A percentile compares a stretch with the other conserved stretches of the same genome.
Evolutionary conservation across 2,329 filamentous ascomycete genomes (phyloP).

Genomic region (Amylocarpus encephaloides): DNA sequence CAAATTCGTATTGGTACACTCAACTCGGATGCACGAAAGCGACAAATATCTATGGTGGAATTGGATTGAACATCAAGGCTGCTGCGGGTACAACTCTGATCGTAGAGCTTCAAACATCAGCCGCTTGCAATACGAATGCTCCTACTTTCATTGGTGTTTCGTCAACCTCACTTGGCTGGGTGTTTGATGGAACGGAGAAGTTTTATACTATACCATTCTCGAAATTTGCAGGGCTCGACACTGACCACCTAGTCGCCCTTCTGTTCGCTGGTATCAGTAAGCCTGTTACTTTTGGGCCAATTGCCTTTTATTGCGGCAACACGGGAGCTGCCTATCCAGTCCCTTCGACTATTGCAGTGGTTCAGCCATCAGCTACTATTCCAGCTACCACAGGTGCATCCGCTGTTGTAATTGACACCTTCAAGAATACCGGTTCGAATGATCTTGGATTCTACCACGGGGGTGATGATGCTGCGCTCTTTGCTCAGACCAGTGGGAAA

Average conservation of each 20-base stretch:
- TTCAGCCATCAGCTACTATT: conserved; percentile 41
- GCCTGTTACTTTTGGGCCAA: conserved; percentile 47
- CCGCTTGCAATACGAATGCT: conserved; percentile 34
- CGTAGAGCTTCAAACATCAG: conserved; percentile 44
- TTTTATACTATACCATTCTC: conserved; percentile 53
- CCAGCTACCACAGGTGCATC: conserved; percentile 43
- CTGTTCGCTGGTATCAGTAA: conserved; percentile 43
- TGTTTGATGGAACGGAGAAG: conserved; percentile 52
- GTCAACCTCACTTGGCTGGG: conserved; percentile 48
- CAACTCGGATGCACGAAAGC: conserved; percentile 49
- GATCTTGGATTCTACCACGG: conserved; percentile 61
- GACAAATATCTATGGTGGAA: conserved; percentile 45
- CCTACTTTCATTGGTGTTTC: conserved; percentile 26
- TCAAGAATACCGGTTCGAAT: conserved; percentile 47
- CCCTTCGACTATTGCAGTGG: conserved; percentile 35
- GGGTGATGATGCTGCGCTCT: conserved; percentile 50
- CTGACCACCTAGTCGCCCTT: conserved; percentile 45
- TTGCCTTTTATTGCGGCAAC: conserved; percentile 52
- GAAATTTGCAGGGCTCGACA: conserved; percentile 45
- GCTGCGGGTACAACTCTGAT: conserved; percentile 44
- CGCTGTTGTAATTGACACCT: conserved; percentile 54
- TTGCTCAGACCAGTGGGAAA: conserved; percentile 44
- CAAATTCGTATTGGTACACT: conserved; percentile 51
- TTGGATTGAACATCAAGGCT: conserved; percentile 50
- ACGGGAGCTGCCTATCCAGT: conserved; percentile 44